Percentiles rank a stretch among this genome's conserved stretches.
phyloP scores from a whole-genome alignment of 2,329 filamentous ascomycete genomes.

The Fusarium haematococcum region DNA sequence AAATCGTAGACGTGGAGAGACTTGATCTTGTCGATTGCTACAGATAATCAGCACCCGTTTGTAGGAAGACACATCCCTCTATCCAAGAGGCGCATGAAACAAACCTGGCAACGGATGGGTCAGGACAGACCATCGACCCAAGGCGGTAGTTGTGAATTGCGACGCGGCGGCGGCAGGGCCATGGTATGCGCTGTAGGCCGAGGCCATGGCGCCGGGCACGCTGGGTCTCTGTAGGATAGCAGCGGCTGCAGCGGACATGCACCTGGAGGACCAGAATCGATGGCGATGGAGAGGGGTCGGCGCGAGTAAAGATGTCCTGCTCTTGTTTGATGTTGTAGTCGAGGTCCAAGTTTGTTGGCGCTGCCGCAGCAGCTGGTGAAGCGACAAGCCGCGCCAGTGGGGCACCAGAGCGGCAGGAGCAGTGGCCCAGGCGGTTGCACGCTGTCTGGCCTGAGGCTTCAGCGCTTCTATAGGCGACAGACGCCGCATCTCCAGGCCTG shows the following conservation, averaged over 20 bases:
- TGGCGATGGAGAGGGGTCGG: neutral
- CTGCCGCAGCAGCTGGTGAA: constrained; percentile 4
- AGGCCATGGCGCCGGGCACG: constrained; percentile 52
- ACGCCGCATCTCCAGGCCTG: constrained; percentile 33
- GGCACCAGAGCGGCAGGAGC: constrained; percentile 1
- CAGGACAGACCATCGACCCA: constrained; percentile 87
- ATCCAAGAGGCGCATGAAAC: constrained; percentile 27
- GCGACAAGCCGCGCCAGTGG: constrained; percentile 24
- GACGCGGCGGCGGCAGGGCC: constrained; percentile 47
- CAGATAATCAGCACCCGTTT: constrained; percentile 19
- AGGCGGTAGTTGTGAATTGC: constrained; percentile 73
- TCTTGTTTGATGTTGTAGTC: constrained; percentile 31
- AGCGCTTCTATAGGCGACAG: constrained; percentile 42
- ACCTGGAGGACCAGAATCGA: constrained; percentile 1
- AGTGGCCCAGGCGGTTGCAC: neutral
- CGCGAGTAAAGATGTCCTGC: neutral
- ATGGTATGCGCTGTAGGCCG: constrained; percentile 54
- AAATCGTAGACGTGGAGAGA: constrained; percentile 96
- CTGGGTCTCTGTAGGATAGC: constrained; percentile 37
- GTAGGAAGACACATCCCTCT: constrained; percentile 2
- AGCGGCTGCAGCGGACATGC: constrained; percentile 43
- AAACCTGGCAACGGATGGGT: constrained; percentile 77
- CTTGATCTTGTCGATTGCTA: constrained; percentile 76
- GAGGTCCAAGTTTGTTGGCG: constrained; percentile 35
- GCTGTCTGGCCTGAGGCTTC: constrained; percentile 37